phyloP scores from a whole-genome alignment of 1,284 basidiomycete species.

The Prillingera fragicola region DNA sequence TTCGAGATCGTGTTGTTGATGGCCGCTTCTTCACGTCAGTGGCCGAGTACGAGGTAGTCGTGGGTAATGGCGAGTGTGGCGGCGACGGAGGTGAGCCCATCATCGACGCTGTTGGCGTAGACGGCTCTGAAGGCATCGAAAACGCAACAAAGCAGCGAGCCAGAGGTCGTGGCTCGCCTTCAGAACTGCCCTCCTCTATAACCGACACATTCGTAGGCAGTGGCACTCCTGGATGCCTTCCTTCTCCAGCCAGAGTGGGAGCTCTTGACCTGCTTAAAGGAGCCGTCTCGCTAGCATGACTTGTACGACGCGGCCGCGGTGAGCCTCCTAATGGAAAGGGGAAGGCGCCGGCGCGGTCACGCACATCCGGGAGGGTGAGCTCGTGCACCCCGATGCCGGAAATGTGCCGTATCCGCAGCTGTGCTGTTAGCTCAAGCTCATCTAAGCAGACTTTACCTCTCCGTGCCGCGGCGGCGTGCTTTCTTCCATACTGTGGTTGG shows the following conservation, averaged over 20 bases:
- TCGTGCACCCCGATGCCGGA: slow-evolving; percentile 40
- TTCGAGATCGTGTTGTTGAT: not conserved
- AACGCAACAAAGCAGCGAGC: slow-evolving; percentile 36
- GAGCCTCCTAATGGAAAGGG: not conserved
- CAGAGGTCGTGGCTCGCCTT: slow-evolving; percentile 16
- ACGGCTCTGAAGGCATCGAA: slow-evolving; percentile 14
- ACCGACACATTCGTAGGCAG: not conserved
- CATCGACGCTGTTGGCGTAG: not conserved
- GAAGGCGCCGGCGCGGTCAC: too few species aligned
- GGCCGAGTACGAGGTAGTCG: not conserved
- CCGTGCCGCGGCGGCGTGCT: too few species aligned
- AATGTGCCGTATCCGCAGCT: slow-evolving; percentile 39
- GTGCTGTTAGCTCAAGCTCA: too few species aligned
- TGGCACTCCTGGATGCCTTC: slow-evolving; percentile 8
- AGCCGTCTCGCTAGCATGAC: slow-evolving; percentile 8
- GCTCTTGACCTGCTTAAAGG: slow-evolving; percentile 21
- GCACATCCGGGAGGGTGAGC: slow-evolving; percentile 28
- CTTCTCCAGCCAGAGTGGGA: slow-evolving; percentile 42
- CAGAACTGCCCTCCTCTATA: too few species aligned
- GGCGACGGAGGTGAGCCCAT: not conserved
- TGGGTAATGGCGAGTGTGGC: not conserved
- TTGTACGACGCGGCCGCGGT: slow-evolving; percentile 7
- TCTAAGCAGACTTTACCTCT: too few species aligned
- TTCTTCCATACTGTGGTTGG: too few species aligned
- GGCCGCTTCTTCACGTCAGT: not conserved